Conservation (phyloP, 139 green algal genomes). For the Zygnema circumcarinatum region DNA sequence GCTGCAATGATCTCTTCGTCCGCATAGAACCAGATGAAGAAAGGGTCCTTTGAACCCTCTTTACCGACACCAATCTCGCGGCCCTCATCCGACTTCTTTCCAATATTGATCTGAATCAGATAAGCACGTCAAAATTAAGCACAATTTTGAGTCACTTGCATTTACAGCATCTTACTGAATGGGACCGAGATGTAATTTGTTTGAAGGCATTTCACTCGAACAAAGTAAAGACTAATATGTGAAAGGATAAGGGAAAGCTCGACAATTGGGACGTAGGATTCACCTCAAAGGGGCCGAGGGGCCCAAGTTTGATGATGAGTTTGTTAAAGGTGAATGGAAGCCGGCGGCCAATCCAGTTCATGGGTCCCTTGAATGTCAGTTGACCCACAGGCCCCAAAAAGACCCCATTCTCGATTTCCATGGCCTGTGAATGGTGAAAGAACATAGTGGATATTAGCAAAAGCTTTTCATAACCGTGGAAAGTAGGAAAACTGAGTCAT, state of each 20-base stretch:
- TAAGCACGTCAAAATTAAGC: neutral
- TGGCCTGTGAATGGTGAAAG: too few relatives aligned
- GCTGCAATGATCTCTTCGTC: constrained; percentile 59
- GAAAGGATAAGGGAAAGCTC: neutral
- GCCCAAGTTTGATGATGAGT: constrained; percentile 43
- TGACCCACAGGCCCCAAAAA: too few relatives aligned
- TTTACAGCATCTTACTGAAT: neutral
- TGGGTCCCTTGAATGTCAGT: constrained; percentile 60
- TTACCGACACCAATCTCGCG: constrained; percentile 20
- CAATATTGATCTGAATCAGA: constrained; percentile 30
- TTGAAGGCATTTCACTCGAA: neutral
- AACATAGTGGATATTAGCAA: too few relatives aligned
- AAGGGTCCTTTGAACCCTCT: constrained; percentile 51
- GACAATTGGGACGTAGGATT: too few relatives aligned
- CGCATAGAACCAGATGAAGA: constrained; percentile 62
- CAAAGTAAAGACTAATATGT: neutral
- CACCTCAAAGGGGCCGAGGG: constrained; percentile 31
- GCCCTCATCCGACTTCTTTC: constrained; percentile 34
- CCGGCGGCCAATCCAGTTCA: constrained; percentile 48
- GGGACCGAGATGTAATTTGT: neutral
- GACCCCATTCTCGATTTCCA: too few relatives aligned
- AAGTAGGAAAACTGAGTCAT: too few relatives aligned
- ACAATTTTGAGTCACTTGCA: neutral
- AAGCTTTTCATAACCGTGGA: too few relatives aligned
- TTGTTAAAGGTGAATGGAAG: constrained; percentile 63